These are phyloP conservation scores for Fusarium pseudocircinatum DNA, from an alignment of 2,329 filamentous ascomycete genomes.

Conservation along the genomic window DNA sequence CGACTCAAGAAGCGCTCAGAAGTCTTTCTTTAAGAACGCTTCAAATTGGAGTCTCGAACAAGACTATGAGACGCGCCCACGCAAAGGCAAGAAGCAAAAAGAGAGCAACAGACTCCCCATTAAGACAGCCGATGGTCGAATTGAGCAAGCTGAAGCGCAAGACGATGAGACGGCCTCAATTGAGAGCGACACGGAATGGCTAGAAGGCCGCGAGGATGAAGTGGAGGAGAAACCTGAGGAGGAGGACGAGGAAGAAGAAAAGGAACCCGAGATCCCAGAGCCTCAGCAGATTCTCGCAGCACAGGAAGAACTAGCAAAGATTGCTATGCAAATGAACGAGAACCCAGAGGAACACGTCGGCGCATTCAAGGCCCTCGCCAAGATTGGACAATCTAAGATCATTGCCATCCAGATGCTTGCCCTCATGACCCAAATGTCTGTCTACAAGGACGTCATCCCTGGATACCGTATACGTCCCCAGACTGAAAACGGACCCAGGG, in stretches of 20 bases:
- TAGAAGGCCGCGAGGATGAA: conserved; percentile 68
- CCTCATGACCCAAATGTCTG: conserved; percentile 84
- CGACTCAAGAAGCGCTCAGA: conserved; percentile 57
- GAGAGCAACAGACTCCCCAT: conserved; percentile 84
- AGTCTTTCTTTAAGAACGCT: conserved; percentile 77
- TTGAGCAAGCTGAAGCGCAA: conserved; percentile 68
- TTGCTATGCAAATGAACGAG: conserved; percentile 85
- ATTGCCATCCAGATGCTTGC: conserved; percentile 84
- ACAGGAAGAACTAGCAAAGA: conserved; percentile 90
- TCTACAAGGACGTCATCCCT: conserved; percentile 96
- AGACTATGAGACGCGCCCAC: conserved; percentile 83
- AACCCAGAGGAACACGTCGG: conserved; percentile 90
- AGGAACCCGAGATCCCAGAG: conserved; percentile 73
- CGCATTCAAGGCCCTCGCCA: conserved; percentile 79
- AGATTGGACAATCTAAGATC: conserved; percentile 76
- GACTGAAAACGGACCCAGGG: conserved; percentile 75
- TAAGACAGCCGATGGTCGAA: conserved; percentile 80
- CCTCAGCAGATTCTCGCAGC: conserved; percentile 84
- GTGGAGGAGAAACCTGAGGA: conserved; percentile 58
- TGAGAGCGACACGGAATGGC: conserved; percentile 70
- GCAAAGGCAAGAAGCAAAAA: conserved; percentile 80
- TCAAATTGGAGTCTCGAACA: conserved; percentile 92
- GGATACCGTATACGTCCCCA: conserved; percentile 92
- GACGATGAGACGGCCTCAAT: conserved; percentile 69
- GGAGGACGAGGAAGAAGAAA: conserved; percentile 59